Conservation (phyloP, 2,329 filamentous ascomycete genomes). For the Ceratocystis variospora region DNA sequence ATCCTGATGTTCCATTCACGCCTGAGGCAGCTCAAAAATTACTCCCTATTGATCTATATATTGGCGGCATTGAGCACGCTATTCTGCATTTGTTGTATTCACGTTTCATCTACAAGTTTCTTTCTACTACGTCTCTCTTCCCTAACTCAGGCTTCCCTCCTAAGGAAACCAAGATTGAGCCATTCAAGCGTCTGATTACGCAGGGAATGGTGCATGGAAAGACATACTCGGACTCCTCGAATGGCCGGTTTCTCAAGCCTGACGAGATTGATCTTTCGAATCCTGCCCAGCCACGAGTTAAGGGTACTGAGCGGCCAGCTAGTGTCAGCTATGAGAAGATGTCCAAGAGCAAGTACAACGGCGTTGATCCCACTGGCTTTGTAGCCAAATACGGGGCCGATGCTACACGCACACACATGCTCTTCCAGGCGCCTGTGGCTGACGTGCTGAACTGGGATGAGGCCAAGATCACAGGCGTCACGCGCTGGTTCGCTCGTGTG, state of each 20-base stretch:
- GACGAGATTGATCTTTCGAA: slow-evolving; percentile 55
- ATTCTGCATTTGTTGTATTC: slow-evolving; percentile 82
- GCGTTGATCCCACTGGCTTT: slow-evolving; percentile 63
- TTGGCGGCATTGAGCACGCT: slow-evolving; percentile 81
- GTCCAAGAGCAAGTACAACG: slow-evolving; percentile 91
- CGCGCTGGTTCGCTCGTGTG: slow-evolving; percentile 63
- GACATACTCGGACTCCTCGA: slow-evolving; percentile 62
- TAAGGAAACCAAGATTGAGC: slow-evolving; percentile 39
- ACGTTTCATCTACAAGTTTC: slow-evolving; percentile 79
- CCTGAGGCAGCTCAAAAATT: slow-evolving; percentile 38
- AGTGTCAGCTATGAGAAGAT: slow-evolving; percentile 72
- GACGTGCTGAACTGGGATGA: slow-evolving; percentile 85
- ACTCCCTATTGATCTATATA: slow-evolving; percentile 74
- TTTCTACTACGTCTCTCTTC: slow-evolving; percentile 43
- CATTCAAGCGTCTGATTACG: slow-evolving; percentile 68
- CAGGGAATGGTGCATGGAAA: slow-evolving; percentile 91
- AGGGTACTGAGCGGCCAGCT: slow-evolving; percentile 43
- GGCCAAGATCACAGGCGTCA: slow-evolving; percentile 64
- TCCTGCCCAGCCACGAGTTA: slow-evolving; percentile 44
- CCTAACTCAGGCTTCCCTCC: slow-evolving; percentile 28
- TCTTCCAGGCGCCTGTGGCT: slow-evolving; percentile 74
- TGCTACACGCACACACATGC: slow-evolving; percentile 69
- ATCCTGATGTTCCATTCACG: slow-evolving; percentile 47
- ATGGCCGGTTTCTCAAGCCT: slow-evolving; percentile 62
- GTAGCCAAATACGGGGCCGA: slow-evolving; percentile 69